These are phyloP conservation scores for Ceratopteris richardii DNA, from an alignment of 75 land plant genomes.

Conservation along the genomic window DNA sequence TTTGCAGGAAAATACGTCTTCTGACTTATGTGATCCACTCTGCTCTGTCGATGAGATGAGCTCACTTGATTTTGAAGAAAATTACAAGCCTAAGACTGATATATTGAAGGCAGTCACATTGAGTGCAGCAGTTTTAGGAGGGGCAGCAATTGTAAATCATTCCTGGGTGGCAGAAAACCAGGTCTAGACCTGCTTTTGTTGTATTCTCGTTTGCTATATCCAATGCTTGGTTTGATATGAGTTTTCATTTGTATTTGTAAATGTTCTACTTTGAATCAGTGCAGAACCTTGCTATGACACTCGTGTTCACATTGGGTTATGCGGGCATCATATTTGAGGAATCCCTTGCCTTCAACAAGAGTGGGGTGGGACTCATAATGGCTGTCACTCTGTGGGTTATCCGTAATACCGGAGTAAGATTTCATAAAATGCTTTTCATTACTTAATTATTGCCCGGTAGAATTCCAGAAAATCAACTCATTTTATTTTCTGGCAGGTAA, in stretches of 20 bases:
- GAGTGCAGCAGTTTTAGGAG: conserved; percentile 48
- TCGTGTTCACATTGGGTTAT: conserved; percentile 77
- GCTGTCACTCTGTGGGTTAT: conserved; percentile 95
- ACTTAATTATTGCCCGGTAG: too few relatives aligned
- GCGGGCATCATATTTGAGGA: conserved; percentile 95
- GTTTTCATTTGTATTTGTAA: not conserved
- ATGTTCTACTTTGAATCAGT: not conserved
- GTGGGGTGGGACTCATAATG: conserved; percentile 95
- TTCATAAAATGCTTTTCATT: too few relatives aligned
- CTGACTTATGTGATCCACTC: conserved; percentile 65
- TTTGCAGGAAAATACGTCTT: not conserved
- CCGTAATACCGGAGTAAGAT: conserved; percentile 77
- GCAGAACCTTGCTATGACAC: conserved; percentile 84
- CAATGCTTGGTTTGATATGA: too few relatives aligned
- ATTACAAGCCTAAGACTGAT: conserved; percentile 85
- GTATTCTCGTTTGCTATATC: too few relatives aligned
- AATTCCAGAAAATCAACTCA: too few relatives aligned
- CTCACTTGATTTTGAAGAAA: conserved; percentile 64
- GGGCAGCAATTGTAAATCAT: conserved; percentile 72
- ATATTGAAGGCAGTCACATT: conserved; percentile 70
- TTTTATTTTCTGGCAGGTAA: conserved; percentile 44
- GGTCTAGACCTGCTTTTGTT: conserved; percentile 22
- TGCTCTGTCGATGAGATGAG: conserved; percentile 94
- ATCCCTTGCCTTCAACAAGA: conserved; percentile 91
- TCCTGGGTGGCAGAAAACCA: conserved; percentile 99